Conservation (phyloP, 2,329 filamentous ascomycete genomes). For the Colletotrichum sp. region DNA sequence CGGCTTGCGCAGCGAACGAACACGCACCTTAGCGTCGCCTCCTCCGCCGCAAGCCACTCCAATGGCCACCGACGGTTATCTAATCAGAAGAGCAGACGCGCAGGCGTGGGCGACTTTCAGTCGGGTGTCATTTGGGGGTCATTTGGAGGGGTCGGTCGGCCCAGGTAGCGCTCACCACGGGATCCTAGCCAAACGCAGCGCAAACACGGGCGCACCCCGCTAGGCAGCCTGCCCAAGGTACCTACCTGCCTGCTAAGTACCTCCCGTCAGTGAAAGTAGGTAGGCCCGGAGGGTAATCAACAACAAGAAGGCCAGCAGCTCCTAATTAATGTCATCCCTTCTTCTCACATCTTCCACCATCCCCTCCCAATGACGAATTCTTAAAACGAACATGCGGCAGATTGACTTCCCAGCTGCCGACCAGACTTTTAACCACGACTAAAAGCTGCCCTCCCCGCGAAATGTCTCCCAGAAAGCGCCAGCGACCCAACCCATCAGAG, state of each 20-base stretch:
- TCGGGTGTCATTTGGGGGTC: conserved; percentile 1
- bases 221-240: neutral
- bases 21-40: neutral
- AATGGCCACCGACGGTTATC: neutral
- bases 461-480: conserved; percentile 49
- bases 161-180: neutral
- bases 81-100: neutral
- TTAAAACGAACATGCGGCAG: conserved; percentile 17
- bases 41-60: neutral
- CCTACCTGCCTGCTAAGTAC: neutral
- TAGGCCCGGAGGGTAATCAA: neutral
- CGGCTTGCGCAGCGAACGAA: neutral
- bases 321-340: neutral
- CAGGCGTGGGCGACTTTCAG: neutral
- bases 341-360: neutral
- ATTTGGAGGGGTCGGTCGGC: neutral
- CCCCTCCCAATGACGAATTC: neutral
- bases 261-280: neutral
- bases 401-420: conserved; percentile 4
- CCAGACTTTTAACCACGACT: neutral
- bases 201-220: neutral
- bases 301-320: neutral
- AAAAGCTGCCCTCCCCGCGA: neutral
- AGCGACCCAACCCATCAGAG: conserved; percentile 37
- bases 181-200: neutral